Percentiles rank a stretch among this genome's conserved stretches.
These are phyloP conservation scores for Fistulifera solaris DNA, from an alignment of 108 stramenopile genomes.

Conservation along the genomic window DNA sequence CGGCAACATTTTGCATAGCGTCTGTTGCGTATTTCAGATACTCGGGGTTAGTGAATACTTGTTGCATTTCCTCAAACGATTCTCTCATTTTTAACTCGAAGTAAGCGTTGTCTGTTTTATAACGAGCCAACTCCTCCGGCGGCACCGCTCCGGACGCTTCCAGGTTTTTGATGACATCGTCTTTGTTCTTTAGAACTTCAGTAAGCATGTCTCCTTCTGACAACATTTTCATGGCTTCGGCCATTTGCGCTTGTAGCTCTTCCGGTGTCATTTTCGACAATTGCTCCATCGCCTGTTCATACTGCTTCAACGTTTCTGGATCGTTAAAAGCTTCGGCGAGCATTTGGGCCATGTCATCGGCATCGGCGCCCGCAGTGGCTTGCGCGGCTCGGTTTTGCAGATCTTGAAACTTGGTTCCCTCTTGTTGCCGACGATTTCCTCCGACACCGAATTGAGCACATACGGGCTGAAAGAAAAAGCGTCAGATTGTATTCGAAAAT, in stretches of 20 bases:
- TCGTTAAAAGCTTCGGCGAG: slow-evolving; percentile 39
- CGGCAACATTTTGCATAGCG: slow-evolving; percentile 53
- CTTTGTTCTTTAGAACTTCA: slow-evolving; percentile 44
- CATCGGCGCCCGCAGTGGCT: slow-evolving; percentile 21
- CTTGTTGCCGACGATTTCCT: slow-evolving; percentile 24
- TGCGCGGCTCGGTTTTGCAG: slow-evolving; percentile 38
- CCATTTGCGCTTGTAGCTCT: slow-evolving; percentile 61
- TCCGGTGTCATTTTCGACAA: slow-evolving; percentile 70
- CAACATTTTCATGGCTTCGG: slow-evolving; percentile 65
- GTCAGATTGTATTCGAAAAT: too few relatives aligned
- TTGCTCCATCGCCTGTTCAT: slow-evolving; percentile 42
- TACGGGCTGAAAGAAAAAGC: slow-evolving; percentile 20
- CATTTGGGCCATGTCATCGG: slow-evolving; percentile 19
- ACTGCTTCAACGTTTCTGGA: slow-evolving; percentile 25
- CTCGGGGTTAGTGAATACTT: slow-evolving; percentile 61
- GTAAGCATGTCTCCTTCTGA: slow-evolving; percentile 39
- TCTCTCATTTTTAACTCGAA: slow-evolving; percentile 71
- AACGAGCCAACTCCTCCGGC: slow-evolving; percentile 58
- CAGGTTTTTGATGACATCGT: slow-evolving; percentile 54
- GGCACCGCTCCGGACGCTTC: slow-evolving; percentile 53
- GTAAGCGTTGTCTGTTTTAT: slow-evolving; percentile 58
- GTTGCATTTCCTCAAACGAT: slow-evolving; percentile 58
- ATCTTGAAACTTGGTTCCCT: slow-evolving; percentile 38
- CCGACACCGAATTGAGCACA: slow-evolving; percentile 63
- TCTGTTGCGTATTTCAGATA: slow-evolving; percentile 40